Evolutionary conservation across 2,329 filamentous ascomycete species (phyloP).

Genomic region (Blastomyces gilchristii): DNA sequence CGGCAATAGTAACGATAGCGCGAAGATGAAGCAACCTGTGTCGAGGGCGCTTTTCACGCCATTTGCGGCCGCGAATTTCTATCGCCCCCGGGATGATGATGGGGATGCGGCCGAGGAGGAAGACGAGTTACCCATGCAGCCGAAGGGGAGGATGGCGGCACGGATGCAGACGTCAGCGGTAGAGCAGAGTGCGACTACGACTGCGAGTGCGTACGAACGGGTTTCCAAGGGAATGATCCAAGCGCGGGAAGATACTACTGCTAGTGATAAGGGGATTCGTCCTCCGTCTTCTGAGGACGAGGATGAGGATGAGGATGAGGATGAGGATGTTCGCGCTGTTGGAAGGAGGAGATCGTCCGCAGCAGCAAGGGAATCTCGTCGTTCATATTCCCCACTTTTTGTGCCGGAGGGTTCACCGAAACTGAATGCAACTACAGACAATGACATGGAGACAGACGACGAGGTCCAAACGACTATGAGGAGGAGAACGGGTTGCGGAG

Average conservation of each 20-base stretch:
- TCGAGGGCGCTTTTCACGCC: neutral
- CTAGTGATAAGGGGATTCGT: neutral
- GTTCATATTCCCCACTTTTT: neutral
- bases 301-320: neutral
- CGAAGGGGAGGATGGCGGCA: constrained; percentile 55
- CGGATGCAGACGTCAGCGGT: constrained; percentile 42
- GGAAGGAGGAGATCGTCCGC: neutral
- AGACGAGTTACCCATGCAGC: constrained; percentile 37
- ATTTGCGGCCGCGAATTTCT: neutral
- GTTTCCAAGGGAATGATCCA: neutral
- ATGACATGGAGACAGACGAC: constrained; percentile 17
- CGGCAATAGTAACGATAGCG: neutral
- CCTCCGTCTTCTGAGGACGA: neutral
- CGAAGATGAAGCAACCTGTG: neutral
- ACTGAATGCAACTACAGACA: neutral
- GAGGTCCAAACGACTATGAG: constrained; percentile 24
- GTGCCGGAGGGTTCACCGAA: neutral
- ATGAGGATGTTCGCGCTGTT: neutral
- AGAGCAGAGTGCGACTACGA: neutral
- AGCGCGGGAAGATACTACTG: neutral
- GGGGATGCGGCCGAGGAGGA: constrained; percentile 37
- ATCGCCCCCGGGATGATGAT: neutral
- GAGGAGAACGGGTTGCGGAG: constrained; percentile 14
- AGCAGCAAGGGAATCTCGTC: neutral
- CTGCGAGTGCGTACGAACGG: neutral